These are phyloP conservation scores for Synura sp. DNA, from an alignment of 352 stramenopile species.

Conservation along the genomic window DNA sequence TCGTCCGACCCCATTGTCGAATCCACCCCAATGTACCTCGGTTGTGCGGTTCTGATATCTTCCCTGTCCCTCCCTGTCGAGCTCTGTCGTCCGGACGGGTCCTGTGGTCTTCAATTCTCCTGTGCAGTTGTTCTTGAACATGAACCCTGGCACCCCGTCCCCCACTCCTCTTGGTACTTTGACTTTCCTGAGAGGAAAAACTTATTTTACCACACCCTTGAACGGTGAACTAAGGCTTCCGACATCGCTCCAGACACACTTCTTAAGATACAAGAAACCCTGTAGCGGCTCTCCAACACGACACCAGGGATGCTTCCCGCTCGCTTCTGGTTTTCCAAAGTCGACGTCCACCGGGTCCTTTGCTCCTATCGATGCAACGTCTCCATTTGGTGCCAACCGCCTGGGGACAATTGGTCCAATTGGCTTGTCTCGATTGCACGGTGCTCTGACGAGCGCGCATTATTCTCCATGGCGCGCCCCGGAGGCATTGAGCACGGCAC, in stretches of 20 bases:
- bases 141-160: not conserved
- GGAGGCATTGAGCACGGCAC: too few species aligned
- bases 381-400: too few species aligned
- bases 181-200: not conserved
- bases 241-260: not conserved
- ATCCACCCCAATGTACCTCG: not conserved
- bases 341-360: too few species aligned
- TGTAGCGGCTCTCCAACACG: not conserved
- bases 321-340: too few species aligned
- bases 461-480: too few species aligned
- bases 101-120: not conserved
- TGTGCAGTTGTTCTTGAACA: not conserved
- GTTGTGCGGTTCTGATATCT: conserved; percentile 5
- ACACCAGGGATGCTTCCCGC: too few species aligned
- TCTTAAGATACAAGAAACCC: not conserved
- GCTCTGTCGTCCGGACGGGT: conserved; percentile 4
- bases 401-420: too few species aligned
- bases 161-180: conserved; percentile 2
- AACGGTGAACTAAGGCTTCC: not conserved
- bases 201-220: not conserved
- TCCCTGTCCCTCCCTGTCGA: conserved; percentile 7
- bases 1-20: not conserved
- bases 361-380: too few species aligned
- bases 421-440: too few species aligned
- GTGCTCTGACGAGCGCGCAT: too few species aligned